Evolutionary conservation across 768 basidiomycete species (phyloP).

Genomic region (Calocybe gangraenosa): DNA sequence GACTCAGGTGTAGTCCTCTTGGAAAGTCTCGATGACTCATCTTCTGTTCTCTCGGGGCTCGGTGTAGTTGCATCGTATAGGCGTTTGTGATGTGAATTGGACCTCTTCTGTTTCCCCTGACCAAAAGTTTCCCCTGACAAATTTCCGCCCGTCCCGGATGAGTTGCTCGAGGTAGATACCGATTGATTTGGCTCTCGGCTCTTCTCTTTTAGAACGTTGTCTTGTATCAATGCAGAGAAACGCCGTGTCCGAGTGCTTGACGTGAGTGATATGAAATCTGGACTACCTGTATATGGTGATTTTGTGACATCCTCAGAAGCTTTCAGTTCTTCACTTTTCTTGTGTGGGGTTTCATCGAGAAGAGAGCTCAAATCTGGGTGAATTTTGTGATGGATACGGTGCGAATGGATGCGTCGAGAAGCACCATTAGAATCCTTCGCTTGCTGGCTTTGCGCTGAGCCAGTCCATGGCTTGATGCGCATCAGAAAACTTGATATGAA

Average conservation of each 20-base stretch:
- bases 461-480: conserved; percentile 6
- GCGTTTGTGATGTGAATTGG: too few species aligned
- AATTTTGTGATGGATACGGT: conserved; percentile 26
- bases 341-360: conserved; percentile 15
- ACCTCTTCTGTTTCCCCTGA: conserved; percentile 2
- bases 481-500: conserved; percentile 10
- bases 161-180: conserved; percentile 9
- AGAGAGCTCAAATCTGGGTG: conserved; percentile 34
- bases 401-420: not conserved
- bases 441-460: not conserved
- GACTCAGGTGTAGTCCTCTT: conserved; percentile 11
- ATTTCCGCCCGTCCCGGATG: conserved; percentile 8
- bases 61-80: too few species aligned
- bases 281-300: not conserved
- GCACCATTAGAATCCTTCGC: not conserved
- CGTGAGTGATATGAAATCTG: conserved; percentile 10
- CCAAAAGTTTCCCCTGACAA: conserved; percentile 17
- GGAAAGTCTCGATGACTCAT: conserved; percentile 1
- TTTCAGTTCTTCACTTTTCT: conserved; percentile 6
- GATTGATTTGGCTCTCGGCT: conserved; percentile 7
- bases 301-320: not conserved
- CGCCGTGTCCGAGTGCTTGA: conserved; percentile 13
- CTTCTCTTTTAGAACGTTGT: not conserved
- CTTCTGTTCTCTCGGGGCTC: conserved; percentile 1
- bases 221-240: not conserved